Conservation (phyloP, 208 protist species). For the Trypanosoma brucei region DNA sequence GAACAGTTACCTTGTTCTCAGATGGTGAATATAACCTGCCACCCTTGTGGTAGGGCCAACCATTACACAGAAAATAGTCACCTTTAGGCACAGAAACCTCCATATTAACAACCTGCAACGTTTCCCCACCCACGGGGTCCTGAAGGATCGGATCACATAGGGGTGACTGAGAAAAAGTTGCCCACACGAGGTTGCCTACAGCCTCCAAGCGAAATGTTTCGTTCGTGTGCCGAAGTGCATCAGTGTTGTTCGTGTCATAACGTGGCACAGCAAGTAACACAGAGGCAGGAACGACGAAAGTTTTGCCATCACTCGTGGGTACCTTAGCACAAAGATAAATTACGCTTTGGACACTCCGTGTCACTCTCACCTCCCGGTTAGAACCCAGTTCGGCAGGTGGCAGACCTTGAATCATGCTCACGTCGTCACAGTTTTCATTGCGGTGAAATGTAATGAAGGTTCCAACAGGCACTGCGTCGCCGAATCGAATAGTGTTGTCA, state of each 20-base stretch:
- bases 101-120: conserved; percentile 23
- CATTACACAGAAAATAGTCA: conserved; percentile 53
- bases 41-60: conserved; percentile 20
- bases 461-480: conserved; percentile 35
- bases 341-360: conserved; percentile 14
- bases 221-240: conserved; percentile 41
- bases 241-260: conserved; percentile 29
- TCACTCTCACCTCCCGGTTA: conserved; percentile 14
- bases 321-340: conserved; percentile 40
- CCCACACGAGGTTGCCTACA: conserved; percentile 22
- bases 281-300: conserved; percentile 18
- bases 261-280: conserved; percentile 19
- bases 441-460: conserved; percentile 43
- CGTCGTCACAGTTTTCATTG: conserved; percentile 18
- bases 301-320: background rate
- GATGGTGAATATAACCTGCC: conserved; percentile 47
- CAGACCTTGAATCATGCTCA: conserved; percentile 2
- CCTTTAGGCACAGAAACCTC: conserved; percentile 37
- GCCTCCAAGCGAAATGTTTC: conserved; percentile 6
- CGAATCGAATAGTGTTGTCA: conserved; percentile 25
- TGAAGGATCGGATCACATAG: conserved; percentile 41
- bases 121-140: conserved; percentile 10
- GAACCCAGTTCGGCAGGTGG: conserved; percentile 11
- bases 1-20: conserved; percentile 24
- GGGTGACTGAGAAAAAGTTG: conserved; percentile 30